A percentile compares a stretch with the other conserved stretches of the same genome.
Evolutionary conservation across 495 filamentous ascomycete species (phyloP).

Genomic region (Hyaloscypha finlandica): DNA sequence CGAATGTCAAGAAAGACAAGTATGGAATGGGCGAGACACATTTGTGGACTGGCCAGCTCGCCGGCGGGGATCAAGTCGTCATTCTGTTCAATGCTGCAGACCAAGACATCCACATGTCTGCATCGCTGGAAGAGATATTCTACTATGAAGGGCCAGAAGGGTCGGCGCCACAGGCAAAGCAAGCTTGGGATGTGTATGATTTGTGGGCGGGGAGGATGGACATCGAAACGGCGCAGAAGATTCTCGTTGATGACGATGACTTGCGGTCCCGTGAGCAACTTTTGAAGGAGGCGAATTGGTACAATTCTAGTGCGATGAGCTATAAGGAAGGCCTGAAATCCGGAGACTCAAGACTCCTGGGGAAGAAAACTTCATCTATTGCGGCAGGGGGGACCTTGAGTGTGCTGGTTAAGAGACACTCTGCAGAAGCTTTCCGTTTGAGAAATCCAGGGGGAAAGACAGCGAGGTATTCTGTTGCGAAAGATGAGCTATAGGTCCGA

Average conservation of each 20-base stretch:
- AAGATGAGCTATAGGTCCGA: constrained; percentile 1
- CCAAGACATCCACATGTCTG: constrained; percentile 43
- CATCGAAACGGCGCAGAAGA: constrained; percentile 39
- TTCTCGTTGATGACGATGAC: constrained; percentile 36
- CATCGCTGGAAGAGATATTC: constrained; percentile 54
- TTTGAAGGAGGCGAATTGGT: constrained; percentile 25
- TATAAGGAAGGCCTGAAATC: constrained; percentile 40
- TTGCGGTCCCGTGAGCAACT: constrained; percentile 23
- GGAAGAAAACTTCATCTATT: constrained; percentile 40
- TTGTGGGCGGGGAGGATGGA: constrained; percentile 56
- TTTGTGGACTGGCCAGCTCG: constrained; percentile 46
- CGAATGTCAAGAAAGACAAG: constrained; percentile 28
- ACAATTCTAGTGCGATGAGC: constrained; percentile 40
- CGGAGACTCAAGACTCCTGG: constrained; percentile 42
- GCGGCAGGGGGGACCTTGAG: constrained; percentile 38
- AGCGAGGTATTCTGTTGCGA: constrained; percentile 21
- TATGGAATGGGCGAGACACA: constrained; percentile 47
- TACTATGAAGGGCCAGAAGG: constrained; percentile 43
- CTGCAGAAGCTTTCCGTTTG: constrained; percentile 44
- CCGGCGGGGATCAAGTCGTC: constrained; percentile 44
- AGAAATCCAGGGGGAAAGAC: constrained; percentile 30
- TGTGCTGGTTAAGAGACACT: constrained; percentile 44
- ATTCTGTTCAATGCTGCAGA: constrained; percentile 46
- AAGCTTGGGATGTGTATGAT: constrained; percentile 54
- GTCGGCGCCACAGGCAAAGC: constrained; percentile 36